Percentiles rank a stretch among this genome's conserved stretches.
These are phyloP conservation scores for Boletus edulis DNA, from an alignment of 768 basidiomycete genomes.

Conservation along the genomic window DNA sequence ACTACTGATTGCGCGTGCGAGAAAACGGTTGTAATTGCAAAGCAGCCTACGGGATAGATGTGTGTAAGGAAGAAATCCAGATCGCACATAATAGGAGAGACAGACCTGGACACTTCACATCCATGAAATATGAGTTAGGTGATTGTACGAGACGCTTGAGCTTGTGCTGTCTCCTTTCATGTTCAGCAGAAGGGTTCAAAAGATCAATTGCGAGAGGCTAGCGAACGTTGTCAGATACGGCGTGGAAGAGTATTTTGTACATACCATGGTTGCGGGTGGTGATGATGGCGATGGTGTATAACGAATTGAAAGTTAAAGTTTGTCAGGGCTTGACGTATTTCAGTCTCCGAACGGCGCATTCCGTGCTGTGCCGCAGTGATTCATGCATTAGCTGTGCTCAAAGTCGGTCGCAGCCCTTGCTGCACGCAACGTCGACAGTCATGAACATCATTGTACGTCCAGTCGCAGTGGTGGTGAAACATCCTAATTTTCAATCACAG, in stretches of 20 bases:
- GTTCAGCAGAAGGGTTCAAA: constrained; percentile 89
- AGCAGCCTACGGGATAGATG: constrained; percentile 65
- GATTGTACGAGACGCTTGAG: constrained; percentile 98
- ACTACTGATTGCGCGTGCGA: constrained; percentile 99
- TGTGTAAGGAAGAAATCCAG: neutral
- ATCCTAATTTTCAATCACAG: constrained; percentile 41
- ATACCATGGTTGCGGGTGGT: constrained; percentile 19
- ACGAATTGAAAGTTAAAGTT: constrained; percentile 25
- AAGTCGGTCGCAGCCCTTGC: constrained; percentile 6
- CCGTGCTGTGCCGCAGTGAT: constrained; percentile 4
- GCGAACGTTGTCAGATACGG: constrained; percentile 4
- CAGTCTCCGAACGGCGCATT: constrained; percentile 14
- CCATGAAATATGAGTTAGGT: constrained; percentile 99
- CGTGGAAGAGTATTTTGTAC: neutral
- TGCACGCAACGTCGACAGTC: constrained; percentile 26
- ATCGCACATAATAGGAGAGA: constrained; percentile 5
- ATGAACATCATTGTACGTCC: constrained; percentile 76
- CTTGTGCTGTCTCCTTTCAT: constrained; percentile 92
- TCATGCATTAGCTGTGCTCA: neutral
- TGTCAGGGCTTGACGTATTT: constrained; percentile 16
- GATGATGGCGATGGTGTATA: constrained; percentile 25
- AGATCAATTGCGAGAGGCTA: constrained; percentile 97
- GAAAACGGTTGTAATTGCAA: constrained; percentile 96
- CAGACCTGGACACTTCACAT: constrained; percentile 97
- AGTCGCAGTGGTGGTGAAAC: neutral